Base-by-base conservation (phyloP, 2,329 filamentous ascomycete genomes). In the Diaporthe batatas region DNA sequence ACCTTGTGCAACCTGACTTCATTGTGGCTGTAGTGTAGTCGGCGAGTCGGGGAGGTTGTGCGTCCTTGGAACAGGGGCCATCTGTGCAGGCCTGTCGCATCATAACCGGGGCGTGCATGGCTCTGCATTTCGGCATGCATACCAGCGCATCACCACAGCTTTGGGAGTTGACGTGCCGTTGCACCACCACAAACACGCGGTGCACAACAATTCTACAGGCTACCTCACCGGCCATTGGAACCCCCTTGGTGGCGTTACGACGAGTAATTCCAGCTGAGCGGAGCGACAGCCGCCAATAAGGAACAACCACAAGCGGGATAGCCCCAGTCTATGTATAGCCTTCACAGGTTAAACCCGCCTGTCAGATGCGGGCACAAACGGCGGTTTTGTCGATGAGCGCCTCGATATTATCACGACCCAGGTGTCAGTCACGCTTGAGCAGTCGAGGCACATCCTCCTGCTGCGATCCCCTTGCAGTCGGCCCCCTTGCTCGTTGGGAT, bases 41-140 rank as follows among this genome's bases (percentile, higher is more conserved):
- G 71, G 71, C 71, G 71, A 72, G 55, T 72, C 71, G 71, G 71
- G 71, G 57, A 72, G 36, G 65, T 72, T 54, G 71, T 72, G 67
- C 16, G 25, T 34, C 55, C n/a, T 68, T 39, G 59, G 57, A 42
- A 53, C 36, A 65, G 21, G 39, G 68, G 53, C 49, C 29, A 44
- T 68, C 49, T 36, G 58, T 53, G 62, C 47, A 53, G 14, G 32
- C 62, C 51, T 67, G 47, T 67, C 62, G 47, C 62, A 65, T 65
- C 62, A 65, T 25, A 51, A 32, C 42, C 54, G 55, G 55, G 68
- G 57, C 68, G 42, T 58, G 68, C 68, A 55, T 49, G 65, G 55
- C 54, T 64, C 49, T 72, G 44, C 44, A 59, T 36, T 62, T 39
- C 68, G 54, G 55, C 36, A 70, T 59, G 71, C 71, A 68, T 34